These are phyloP conservation scores for Penicillium expansum DNA, from an alignment of 2,329 filamentous ascomycete species.

Conservation along the genomic window DNA sequence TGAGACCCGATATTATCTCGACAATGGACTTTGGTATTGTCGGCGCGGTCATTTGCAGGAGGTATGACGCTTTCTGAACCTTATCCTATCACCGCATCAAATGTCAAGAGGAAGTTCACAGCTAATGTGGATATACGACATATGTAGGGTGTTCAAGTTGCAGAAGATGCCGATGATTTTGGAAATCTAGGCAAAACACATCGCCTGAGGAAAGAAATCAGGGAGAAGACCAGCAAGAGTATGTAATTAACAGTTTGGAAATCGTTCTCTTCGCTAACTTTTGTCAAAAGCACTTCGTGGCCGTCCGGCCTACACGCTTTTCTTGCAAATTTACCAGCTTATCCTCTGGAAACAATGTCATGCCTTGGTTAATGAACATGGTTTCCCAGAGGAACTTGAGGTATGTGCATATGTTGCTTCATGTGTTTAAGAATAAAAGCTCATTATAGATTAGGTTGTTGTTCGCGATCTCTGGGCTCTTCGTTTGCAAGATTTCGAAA, in stretches of 20 bases:
- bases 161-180: constrained; percentile 67
- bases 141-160: constrained; percentile 43
- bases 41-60: constrained; percentile 76
- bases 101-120: not conserved
- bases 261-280: constrained; percentile 47
- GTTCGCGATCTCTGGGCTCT: constrained; percentile 84
- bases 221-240: constrained; percentile 53
- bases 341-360: constrained; percentile 77
- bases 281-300: constrained; percentile 53
- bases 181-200: constrained; percentile 59
- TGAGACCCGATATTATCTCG: constrained; percentile 67
- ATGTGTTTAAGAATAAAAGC: not conserved
- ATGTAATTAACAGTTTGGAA: constrained; percentile 18
- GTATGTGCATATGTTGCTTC: constrained; percentile 34
- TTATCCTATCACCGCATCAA: constrained; percentile 2
- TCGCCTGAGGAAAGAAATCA: constrained; percentile 54
- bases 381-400: constrained; percentile 71
- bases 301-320: constrained; percentile 69
- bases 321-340: constrained; percentile 79
- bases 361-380: constrained; percentile 67
- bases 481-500: constrained; percentile 59
- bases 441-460: constrained; percentile 47
- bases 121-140: not conserved
- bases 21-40: constrained; percentile 76
- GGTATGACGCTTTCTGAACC: constrained; percentile 45